These are phyloP conservation scores for Sodiomyces alkalinus DNA, from an alignment of 2,329 filamentous ascomycete genomes.

Conservation along the genomic window DNA sequence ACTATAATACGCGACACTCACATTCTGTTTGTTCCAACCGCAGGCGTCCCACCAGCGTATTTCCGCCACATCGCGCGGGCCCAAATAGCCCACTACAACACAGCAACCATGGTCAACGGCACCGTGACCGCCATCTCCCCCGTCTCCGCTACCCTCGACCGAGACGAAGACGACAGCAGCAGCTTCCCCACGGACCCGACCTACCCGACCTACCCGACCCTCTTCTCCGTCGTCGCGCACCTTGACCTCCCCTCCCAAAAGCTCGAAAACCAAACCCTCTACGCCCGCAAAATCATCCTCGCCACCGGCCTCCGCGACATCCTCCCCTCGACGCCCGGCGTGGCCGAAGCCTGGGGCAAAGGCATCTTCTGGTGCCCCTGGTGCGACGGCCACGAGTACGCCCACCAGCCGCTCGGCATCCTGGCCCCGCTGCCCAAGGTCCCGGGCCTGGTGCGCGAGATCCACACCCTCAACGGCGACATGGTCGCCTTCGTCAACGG, in stretches of 20 bases:
- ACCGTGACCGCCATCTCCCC: conserved; percentile 36
- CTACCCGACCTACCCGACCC: background rate
- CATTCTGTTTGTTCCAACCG: too few species aligned
- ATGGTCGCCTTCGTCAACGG: conserved; percentile 45
- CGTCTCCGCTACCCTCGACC: conserved; percentile 15
- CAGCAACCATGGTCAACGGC: conserved; percentile 24
- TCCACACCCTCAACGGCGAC: conserved; percentile 38
- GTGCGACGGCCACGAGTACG: conserved; percentile 49
- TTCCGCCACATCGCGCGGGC: conserved; percentile 38
- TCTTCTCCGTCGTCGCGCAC: background rate
- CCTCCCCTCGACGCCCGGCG: conserved; percentile 37
- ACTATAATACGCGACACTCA: background rate
- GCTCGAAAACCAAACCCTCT: too few species aligned
- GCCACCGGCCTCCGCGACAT: conserved; percentile 41
- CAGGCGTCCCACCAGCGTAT: conserved; percentile 36
- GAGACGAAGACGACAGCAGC: conserved; percentile 5
- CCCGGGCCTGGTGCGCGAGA: conserved; percentile 30
- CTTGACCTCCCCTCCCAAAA: conserved; percentile 2
- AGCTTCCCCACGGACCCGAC: too few species aligned
- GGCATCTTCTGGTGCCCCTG: conserved; percentile 51
- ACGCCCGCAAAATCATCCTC: conserved; percentile 38
- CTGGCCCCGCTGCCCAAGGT: conserved; percentile 27
- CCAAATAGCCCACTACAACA: conserved; percentile 35
- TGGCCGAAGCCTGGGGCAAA: conserved; percentile 38
- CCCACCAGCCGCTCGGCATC: conserved; percentile 40